Evolutionary conservation across 768 basidiomycete species (phyloP), one percentile per base, ranked within the genome.

Genomic region (Trametes maxima): DNA sequence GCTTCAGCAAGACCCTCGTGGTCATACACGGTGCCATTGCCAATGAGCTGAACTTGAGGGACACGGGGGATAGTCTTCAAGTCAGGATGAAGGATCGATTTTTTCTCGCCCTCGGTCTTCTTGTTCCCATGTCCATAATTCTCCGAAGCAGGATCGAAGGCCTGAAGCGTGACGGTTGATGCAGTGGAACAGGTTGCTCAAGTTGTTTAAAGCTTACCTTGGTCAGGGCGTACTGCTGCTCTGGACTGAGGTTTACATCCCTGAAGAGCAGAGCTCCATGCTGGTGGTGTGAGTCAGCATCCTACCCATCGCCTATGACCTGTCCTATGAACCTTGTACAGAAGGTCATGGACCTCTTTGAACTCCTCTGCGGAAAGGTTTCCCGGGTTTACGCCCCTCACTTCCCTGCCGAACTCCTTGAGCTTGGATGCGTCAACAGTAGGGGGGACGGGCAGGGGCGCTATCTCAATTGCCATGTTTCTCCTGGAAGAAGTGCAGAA

Each of bases 31-130:
- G 76, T 83, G 7, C 94, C 94, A 68, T 95, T 94, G 8, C 94
- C 94, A 69, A 95, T 95, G 55, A 95, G 85, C 72, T 96, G 94
- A 1, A 96, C 94, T 70, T 95, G 91, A 1, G 92, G 91, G 1
- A 90, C 86, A 22, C 88, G 82, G 0, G 94, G 92, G 62, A 96
- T 92, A 40, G 91, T 94, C 79, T 94, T 95, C 68, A 95, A 83
- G 71, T 94, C 90, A 0, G 92, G 90, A 70, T 94, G 92, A 14
- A 94, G 84, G 67, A 95, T 89, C 3, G 92, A 94, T 69, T 88
- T 88, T 68, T 80, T 82, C 21, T 86, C 85, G 45, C 77, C 75
- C 56, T 86, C 83, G 0, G 89, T 92, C 79, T 92, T 92, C 79
- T 92, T 92, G 74, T 93, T 93, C 2, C 93, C 92, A 68, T 95